phyloP scores from a whole-genome alignment of 2,329 filamentous ascomycete species.

The Aspergillus brasiliensis region DNA sequence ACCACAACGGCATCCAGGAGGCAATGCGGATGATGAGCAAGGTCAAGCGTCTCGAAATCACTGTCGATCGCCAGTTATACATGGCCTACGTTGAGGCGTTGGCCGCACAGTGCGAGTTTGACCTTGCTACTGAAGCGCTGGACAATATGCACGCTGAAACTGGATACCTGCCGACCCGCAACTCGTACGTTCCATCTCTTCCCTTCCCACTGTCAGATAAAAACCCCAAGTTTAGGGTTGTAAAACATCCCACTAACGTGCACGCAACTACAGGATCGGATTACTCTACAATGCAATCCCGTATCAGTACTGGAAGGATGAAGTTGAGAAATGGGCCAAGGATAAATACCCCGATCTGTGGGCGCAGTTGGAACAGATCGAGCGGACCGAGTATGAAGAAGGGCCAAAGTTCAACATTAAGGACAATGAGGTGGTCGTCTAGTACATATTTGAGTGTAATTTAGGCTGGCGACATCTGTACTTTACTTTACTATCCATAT shows the following conservation, averaged over 20 bases:
- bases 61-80: constrained; percentile 73
- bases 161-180: constrained; percentile 66
- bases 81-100: constrained; percentile 75
- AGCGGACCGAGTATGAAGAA: constrained; percentile 37
- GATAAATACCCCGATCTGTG: constrained; percentile 69
- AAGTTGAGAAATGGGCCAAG: constrained; percentile 74
- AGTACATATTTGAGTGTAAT: neutral
- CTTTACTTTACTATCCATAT: too few species aligned
- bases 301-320: constrained; percentile 64
- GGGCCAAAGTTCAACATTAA: constrained; percentile 33
- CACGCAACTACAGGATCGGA: constrained; percentile 59
- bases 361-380: constrained; percentile 60
- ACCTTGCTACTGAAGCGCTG: constrained; percentile 68
- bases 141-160: constrained; percentile 67
- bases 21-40: constrained; percentile 57
- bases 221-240: too few species aligned
- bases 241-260: neutral
- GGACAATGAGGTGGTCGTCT: constrained; percentile 7
- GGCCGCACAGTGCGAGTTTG: constrained; percentile 70
- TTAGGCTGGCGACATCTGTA: neutral
- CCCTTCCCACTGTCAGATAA: neutral
- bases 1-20: constrained; percentile 44
- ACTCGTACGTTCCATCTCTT: constrained; percentile 62
- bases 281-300: constrained; percentile 75
- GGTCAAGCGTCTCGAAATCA: constrained; percentile 73